phyloP scores from a whole-genome alignment of 106 monocot species.

The Apostasia ramifera region DNA sequence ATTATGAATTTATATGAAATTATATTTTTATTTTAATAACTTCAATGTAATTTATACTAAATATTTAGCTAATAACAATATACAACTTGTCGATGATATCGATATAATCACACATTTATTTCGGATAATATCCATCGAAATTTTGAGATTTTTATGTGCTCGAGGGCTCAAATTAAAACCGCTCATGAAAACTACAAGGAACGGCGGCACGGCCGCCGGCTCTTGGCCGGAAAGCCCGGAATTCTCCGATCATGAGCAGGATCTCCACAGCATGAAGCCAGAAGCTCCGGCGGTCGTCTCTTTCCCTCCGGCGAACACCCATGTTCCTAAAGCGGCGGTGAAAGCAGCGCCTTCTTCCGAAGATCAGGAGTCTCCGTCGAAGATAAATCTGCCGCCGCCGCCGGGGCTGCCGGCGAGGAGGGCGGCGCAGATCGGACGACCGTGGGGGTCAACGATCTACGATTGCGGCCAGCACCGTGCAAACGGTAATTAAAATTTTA shows the following conservation, averaged over 20 bases:
- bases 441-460: neutral
- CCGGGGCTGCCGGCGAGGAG: constrained; percentile 4
- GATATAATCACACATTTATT: too few species aligned
- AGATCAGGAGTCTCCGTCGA: neutral
- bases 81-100: too few species aligned
- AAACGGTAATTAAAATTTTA: neutral
- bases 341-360: constrained; percentile 1
- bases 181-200: neutral
- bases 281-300: neutral
- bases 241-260: neutral
- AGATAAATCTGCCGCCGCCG: constrained; percentile 2
- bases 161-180: too few species aligned
- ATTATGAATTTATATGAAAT: too few species aligned
- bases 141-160: too few species aligned
- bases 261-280: neutral
- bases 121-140: too few species aligned
- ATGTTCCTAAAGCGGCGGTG: neutral
- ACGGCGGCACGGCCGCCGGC: neutral
- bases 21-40: too few species aligned
- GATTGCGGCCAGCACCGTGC: neutral
- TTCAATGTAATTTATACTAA: too few species aligned
- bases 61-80: too few species aligned
- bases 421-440: constrained; percentile 8
- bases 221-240: constrained; percentile 4
- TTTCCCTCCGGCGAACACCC: neutral